phyloP scores from a whole-genome alignment of 345 rosid genomes.

The Ceriops decandra region DNA sequence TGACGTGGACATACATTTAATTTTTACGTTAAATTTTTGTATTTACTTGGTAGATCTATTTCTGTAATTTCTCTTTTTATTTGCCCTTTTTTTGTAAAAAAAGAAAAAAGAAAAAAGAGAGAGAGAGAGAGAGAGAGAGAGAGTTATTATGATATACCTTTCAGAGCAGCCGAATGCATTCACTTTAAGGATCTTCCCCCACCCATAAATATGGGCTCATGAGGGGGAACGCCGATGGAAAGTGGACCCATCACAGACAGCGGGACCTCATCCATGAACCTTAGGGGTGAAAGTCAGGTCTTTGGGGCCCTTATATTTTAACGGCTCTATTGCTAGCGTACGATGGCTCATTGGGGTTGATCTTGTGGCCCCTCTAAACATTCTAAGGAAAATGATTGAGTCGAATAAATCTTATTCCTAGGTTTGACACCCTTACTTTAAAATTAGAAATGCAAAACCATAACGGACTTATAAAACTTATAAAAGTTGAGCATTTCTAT shows the following conservation, averaged over 20 bases:
- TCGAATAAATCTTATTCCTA: too few relatives aligned
- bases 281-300: too few relatives aligned
- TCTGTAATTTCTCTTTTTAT: too few relatives aligned
- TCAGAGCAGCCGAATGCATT: not conserved
- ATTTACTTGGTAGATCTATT: too few relatives aligned
- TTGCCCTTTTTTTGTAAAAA: not conserved
- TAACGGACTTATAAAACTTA: too few relatives aligned
- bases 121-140: too few relatives aligned
- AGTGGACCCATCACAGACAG: not conserved
- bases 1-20: too few relatives aligned
- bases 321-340: slow-evolving; percentile 20
- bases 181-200: not conserved
- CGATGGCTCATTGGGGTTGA: not conserved
- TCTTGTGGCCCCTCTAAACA: slow-evolving; percentile 12
- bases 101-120: not conserved
- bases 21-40: not conserved
- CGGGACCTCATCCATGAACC: too few relatives aligned
- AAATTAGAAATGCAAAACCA: too few relatives aligned
- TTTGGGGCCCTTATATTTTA: not conserved
- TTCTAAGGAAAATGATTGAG: too few relatives aligned
- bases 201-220: not conserved
- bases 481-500: too few relatives aligned
- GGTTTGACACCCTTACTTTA: too few relatives aligned
- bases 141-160: slow-evolving; percentile 11
- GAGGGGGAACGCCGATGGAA: not conserved